Evolutionary conservation across 1,284 basidiomycete genomes (phyloP).

Genomic region (Tausonia pullulans): DNA sequence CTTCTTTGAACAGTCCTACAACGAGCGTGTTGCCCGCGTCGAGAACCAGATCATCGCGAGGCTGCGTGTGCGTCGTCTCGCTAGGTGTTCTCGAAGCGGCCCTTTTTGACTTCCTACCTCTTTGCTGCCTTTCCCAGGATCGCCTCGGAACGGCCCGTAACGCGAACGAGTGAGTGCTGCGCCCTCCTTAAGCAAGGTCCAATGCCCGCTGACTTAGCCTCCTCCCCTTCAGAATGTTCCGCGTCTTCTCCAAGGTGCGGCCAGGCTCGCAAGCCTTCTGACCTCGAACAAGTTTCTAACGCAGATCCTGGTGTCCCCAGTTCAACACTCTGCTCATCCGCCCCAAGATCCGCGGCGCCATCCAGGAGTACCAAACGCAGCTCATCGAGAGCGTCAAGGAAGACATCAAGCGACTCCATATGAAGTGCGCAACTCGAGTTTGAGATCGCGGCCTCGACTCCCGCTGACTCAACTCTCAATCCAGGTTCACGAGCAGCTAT

Average conservation of each 20-base stretch:
- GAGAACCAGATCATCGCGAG: conserved; percentile 98
- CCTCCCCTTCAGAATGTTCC: conserved; percentile 55
- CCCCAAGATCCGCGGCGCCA: conserved; percentile 95
- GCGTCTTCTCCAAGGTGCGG: conserved; percentile 67
- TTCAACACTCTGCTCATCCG: conserved; percentile 96
- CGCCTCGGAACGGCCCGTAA: conserved; percentile 90
- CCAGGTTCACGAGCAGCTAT: conserved; percentile 74
- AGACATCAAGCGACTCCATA: conserved; percentile 88
- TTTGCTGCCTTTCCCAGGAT: conserved; percentile 36
- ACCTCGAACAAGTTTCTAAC: too few species aligned
- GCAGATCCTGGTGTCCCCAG: conserved; percentile 29
- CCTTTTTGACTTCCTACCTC: too few species aligned
- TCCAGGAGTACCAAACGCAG: conserved; percentile 97
- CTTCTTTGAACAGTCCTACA: conserved; percentile 48
- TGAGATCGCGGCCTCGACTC: too few species aligned
- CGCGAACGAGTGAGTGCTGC: conserved; percentile 57
- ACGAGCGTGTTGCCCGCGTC: conserved; percentile 90
- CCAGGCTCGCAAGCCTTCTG: too few species aligned
- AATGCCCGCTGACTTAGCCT: too few species aligned
- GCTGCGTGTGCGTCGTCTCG: conserved; percentile 40
- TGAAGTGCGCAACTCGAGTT: conserved; percentile 45
- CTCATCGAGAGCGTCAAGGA: conserved; percentile 96
- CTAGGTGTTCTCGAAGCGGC: too few species aligned
- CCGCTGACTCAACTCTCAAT: too few species aligned
- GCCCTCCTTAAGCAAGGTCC: too few species aligned